These are phyloP conservation scores for Penicillium sp. DNA, from an alignment of 2,329 filamentous ascomycete genomes.

Conservation along the genomic window DNA sequence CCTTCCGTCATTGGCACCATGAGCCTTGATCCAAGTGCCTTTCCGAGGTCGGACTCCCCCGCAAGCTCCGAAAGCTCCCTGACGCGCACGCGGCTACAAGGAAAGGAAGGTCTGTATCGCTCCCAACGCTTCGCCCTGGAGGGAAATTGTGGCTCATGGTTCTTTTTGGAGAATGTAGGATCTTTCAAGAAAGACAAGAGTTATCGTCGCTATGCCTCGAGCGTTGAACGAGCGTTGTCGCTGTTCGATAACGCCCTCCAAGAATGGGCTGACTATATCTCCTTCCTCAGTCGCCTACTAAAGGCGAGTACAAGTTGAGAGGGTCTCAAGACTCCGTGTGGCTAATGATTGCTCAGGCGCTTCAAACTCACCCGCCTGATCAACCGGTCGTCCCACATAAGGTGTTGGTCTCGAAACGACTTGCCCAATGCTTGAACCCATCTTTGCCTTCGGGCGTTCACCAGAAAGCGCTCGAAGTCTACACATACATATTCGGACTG, in stretches of 20 bases:
- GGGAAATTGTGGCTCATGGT: slow-evolving; percentile 1
- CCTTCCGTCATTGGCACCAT: slow-evolving; percentile 40
- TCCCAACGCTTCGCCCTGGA: not conserved
- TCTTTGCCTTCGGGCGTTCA: slow-evolving; percentile 93
- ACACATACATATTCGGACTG: slow-evolving; percentile 81
- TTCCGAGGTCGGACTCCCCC: slow-evolving; percentile 62
- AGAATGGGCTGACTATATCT: slow-evolving; percentile 99
- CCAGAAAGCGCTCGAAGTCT: slow-evolving; percentile 95
- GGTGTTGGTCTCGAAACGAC: slow-evolving; percentile 78
- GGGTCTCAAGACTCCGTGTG: not conserved
- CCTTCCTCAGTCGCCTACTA: slow-evolving; percentile 84
- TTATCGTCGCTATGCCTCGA: slow-evolving; percentile 86
- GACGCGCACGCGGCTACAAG: slow-evolving; percentile 75
- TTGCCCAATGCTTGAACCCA: slow-evolving; percentile 94
- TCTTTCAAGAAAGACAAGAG: slow-evolving; percentile 60
- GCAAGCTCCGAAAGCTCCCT: slow-evolving; percentile 82
- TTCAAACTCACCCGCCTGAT: slow-evolving; percentile 80
- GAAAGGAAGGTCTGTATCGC: slow-evolving; percentile 68
- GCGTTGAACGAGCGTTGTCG: slow-evolving; percentile 81
- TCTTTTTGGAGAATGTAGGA: slow-evolving; percentile 26
- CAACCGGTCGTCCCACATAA: slow-evolving; percentile 78
- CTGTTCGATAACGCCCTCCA: slow-evolving; percentile 91
- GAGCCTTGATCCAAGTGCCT: slow-evolving; percentile 46
- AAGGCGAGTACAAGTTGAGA: slow-evolving; percentile 62
- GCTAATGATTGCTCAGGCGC: slow-evolving; percentile 58